Percentiles rank a stretch among this genome's conserved stretches.
phyloP scores from a whole-genome alignment of 495 filamentous ascomycete species.

The Neurospora tetraspora region DNA sequence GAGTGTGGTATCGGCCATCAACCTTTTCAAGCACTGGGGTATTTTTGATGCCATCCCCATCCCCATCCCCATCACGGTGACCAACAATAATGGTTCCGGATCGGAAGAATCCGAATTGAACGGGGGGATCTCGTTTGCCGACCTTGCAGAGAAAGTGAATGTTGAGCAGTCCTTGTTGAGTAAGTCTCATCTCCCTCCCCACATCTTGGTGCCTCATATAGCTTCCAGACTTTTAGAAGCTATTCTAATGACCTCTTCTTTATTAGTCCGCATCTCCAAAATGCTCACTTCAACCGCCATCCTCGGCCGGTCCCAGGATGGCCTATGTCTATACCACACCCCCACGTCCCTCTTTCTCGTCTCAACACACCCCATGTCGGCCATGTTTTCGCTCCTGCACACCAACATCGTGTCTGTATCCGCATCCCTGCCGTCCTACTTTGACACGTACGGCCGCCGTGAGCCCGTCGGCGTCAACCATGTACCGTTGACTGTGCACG shows the following conservation, averaged over 20 bases:
- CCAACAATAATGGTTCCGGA: too few relatives aligned
- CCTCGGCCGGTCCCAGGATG: constrained; percentile 9
- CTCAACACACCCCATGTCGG: constrained; percentile 10
- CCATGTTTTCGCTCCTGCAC: constrained; percentile 49
- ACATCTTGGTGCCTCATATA: not conserved
- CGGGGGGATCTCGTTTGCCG: not conserved
- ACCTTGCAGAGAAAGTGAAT: constrained; percentile 17
- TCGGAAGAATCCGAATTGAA: too few relatives aligned
- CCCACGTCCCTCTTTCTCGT: constrained; percentile 18
- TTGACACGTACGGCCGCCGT: constrained; percentile 22
- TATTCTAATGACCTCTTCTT: constrained; percentile 1
- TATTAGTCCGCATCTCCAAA: constrained; percentile 16
- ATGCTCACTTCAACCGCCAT: constrained; percentile 23
- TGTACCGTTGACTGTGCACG: constrained; percentile 17
- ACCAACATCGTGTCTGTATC: constrained; percentile 18
- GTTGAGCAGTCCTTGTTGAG: constrained; percentile 19
- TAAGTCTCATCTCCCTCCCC: constrained; percentile 1
- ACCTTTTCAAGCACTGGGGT: constrained; percentile 24
- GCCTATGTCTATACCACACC: constrained; percentile 17
- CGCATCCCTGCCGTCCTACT: constrained; percentile 21
- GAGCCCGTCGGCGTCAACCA: constrained; percentile 17
- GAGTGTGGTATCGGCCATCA: constrained; percentile 18
- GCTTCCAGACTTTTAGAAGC: not conserved
- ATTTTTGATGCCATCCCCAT: constrained; percentile 25
- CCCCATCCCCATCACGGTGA: not conserved